These are phyloP conservation scores for Quercus alba DNA, from an alignment of 306 rosid genomes.

Conservation along the genomic window DNA sequence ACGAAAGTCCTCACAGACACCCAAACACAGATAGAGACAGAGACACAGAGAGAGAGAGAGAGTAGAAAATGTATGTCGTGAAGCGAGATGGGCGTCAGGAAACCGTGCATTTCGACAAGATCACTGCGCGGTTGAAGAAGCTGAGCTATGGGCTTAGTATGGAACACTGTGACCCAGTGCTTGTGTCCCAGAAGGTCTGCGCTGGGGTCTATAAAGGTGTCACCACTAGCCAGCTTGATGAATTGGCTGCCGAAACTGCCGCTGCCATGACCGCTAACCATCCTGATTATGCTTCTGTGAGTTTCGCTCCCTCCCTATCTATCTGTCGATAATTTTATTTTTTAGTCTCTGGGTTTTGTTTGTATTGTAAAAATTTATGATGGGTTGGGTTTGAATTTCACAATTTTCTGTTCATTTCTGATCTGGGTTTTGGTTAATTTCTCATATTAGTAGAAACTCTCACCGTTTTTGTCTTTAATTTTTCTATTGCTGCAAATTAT, in stretches of 20 bases:
- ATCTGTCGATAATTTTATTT: not conserved
- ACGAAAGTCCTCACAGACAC: slow-evolving; percentile 29
- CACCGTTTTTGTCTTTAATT: no score
- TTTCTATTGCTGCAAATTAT: no score
- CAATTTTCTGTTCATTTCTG: not conserved
- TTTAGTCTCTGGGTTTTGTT: not conserved
- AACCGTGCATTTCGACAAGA: slow-evolving; percentile 91
- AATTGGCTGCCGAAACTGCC: slow-evolving; percentile 95
- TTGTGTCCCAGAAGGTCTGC: slow-evolving; percentile 88
- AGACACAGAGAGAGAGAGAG: not conserved
- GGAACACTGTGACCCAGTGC: slow-evolving; percentile 88
- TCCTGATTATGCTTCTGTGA: slow-evolving; percentile 87
- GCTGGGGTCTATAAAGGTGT: slow-evolving; percentile 96
- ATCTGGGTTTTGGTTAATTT: not conserved
- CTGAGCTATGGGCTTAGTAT: slow-evolving; percentile 81
- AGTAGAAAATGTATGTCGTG: slow-evolving; percentile 61
- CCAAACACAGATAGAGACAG: not conserved
- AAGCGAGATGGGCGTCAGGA: slow-evolving; percentile 92
- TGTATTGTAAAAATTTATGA: not conserved
- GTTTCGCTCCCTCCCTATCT: slow-evolving; percentile 1
- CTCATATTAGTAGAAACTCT: not conserved
- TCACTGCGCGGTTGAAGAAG: slow-evolving; percentile 87
- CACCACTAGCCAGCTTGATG: slow-evolving; percentile 93
- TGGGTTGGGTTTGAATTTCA: not conserved
- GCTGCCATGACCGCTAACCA: slow-evolving; percentile 91